Percentiles rank a stretch among this genome's conserved stretches.
Conservation (phyloP, 495 filamentous ascomycete genomes). For the Cairneyella variabilis region DNA sequence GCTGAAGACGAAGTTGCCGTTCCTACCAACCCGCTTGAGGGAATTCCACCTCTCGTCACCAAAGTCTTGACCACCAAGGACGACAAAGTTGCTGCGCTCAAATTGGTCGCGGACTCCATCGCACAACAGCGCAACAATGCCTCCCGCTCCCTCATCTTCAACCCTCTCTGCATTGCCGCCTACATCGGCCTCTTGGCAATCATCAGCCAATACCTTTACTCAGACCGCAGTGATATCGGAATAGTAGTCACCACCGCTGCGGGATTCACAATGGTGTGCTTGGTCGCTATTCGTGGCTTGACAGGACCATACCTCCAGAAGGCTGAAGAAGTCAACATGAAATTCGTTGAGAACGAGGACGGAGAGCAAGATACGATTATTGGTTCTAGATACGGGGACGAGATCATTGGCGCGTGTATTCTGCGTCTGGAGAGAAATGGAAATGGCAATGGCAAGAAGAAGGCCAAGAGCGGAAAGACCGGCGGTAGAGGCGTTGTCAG, state of each 20-base stretch:
- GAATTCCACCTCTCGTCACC: constrained; percentile 31
- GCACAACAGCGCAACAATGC: constrained; percentile 60
- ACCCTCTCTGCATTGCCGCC: constrained; percentile 41
- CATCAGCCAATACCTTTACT: constrained; percentile 30
- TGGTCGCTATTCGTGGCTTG: constrained; percentile 36
- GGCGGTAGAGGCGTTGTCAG: constrained; percentile 56
- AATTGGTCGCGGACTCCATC: constrained; percentile 54
- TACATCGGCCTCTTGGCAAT: constrained; percentile 36
- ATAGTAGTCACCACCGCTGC: constrained; percentile 38
- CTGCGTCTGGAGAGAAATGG: constrained; percentile 33
- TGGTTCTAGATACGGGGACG: constrained; percentile 50
- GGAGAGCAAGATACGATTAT: constrained; percentile 41
- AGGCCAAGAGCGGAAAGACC: constrained; percentile 15
- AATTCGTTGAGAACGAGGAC: constrained; percentile 40
- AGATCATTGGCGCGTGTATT: constrained; percentile 54
- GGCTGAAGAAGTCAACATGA: constrained; percentile 51
- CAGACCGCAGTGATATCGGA: constrained; percentile 25
- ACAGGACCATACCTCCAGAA: constrained; percentile 44
- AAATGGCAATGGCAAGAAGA: constrained; percentile 21
- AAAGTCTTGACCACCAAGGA: constrained; percentile 22
- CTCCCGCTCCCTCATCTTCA: constrained; percentile 46
- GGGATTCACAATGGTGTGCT: constrained; percentile 40
- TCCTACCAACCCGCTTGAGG: constrained; percentile 39
- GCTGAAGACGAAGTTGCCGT: constrained; percentile 19
- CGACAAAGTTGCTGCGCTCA: constrained; percentile 42